These are phyloP conservation scores for Bisporella sp. DNA, from an alignment of 2,329 filamentous ascomycete species.

Conservation along the genomic window DNA sequence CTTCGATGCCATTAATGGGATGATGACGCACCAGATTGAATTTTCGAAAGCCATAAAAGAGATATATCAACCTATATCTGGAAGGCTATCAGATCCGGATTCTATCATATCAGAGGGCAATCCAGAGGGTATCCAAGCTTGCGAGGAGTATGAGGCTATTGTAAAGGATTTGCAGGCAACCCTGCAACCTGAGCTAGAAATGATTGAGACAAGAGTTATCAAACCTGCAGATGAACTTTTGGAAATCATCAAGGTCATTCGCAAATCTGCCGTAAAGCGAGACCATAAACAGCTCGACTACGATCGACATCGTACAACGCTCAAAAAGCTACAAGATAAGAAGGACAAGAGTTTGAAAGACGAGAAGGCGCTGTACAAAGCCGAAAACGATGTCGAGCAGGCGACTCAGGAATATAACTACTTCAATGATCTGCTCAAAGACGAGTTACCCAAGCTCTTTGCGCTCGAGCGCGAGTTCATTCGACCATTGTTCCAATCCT, in stretches of 20 bases:
- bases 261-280: conserved; percentile 81
- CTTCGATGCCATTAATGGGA: conserved; percentile 95
- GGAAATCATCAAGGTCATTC: conserved; percentile 91
- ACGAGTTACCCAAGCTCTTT: conserved; percentile 90
- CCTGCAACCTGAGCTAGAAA: conserved; percentile 85
- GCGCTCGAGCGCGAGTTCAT: conserved; percentile 89
- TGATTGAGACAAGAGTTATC: conserved; percentile 91
- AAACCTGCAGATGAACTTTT: conserved; percentile 88
- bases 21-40: conserved; percentile 95
- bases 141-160: conserved; percentile 91
- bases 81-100: conserved; percentile 87
- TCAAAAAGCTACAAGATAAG: conserved; percentile 97
- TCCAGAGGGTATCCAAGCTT: conserved; percentile 85
- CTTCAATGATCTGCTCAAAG: conserved; percentile 95
- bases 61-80: conserved; percentile 97
- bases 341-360: conserved; percentile 95
- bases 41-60: conserved; percentile 95
- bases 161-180: conserved; percentile 87
- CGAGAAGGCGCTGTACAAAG: conserved; percentile 94
- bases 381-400: conserved; percentile 83
- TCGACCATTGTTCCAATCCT: conserved; percentile 92
- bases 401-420: conserved; percentile 96
- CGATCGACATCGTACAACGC: conserved; percentile 71
- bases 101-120: conserved; percentile 78
- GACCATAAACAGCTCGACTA: conserved; percentile 98